Evolutionary conservation across 2,329 filamentous ascomycete genomes (phyloP), one percentile per base, ranked within the genome.

Genomic region (Pseudonectria buxi): DNA sequence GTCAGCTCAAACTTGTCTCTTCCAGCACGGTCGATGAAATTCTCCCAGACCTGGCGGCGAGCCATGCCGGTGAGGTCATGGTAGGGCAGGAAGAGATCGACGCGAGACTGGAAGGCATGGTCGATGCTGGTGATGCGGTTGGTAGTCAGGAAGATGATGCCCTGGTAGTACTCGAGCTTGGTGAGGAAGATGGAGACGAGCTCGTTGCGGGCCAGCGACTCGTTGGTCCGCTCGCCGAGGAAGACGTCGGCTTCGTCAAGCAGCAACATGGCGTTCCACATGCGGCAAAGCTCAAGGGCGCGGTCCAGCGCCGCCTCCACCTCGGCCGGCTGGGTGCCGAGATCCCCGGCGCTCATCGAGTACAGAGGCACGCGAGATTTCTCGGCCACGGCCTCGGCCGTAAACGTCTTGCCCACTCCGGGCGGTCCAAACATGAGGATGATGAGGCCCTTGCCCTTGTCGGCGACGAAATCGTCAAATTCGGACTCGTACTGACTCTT

Each of bases 341-440:
- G 51, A 26, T 64, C 63, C 1, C 61, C 61, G 3, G 59, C 59
- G 6, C 59, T 61, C 36, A 69, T 55, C 0, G 51, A 37, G 37
- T 64, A 68, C 1, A 71, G 49, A 0, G 63, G 65, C 3, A 58
- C 58, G 3, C 56, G 47, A 1, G 58, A 49, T 4, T 55, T 46
- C 27, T 67, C 65, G 1, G 63, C 62, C 1, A 69, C 59, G 16
- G 56, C 41, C 28, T 52, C 63, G 13, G 64, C 67, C 0, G 65
- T 69, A 24, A 64, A 53, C 0, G 66, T 70, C 52, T 71, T 71
- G 18, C 68, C 68, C 1, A 68, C 61, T 4, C 68, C 68, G 0
- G 68, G 66, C 0, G 57, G 60, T 3, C 69, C 68, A 6, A 59
- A 63, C 13, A 71, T 55, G 1, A 71, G 55, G 40, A 66, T 62